These are phyloP conservation scores for Sporobolomyces phaffii DNA, from an alignment of 768 basidiomycete species.

Conservation along the genomic window DNA sequence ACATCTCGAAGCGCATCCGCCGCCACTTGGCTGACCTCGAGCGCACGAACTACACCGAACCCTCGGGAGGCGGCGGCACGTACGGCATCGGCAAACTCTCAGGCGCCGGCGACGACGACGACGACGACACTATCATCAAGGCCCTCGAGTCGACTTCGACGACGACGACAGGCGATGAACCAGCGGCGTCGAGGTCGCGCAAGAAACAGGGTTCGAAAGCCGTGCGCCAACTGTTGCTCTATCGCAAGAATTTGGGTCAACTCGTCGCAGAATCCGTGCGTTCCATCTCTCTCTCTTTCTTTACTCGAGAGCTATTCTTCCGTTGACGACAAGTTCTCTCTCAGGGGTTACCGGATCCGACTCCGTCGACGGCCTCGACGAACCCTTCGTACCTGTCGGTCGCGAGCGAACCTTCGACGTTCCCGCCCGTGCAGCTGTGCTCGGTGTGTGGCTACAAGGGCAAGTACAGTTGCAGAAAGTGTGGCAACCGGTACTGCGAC, in stretches of 20 bases:
- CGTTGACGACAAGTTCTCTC: neutral
- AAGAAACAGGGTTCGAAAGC: constrained; percentile 67
- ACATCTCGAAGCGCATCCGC: constrained; percentile 68
- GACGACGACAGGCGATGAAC: constrained; percentile 50
- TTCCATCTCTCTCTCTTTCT: constrained; percentile 23
- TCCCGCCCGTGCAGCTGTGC: constrained; percentile 67
- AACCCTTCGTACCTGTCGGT: constrained; percentile 66
- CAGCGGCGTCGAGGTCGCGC: constrained; percentile 43
- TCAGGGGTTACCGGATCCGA: neutral
- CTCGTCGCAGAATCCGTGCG: constrained; percentile 75
- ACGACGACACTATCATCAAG: constrained; percentile 23
- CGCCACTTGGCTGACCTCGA: constrained; percentile 79
- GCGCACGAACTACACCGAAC: constrained; percentile 37
- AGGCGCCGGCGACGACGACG: constrained; percentile 23
- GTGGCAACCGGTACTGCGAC: constrained; percentile 71
- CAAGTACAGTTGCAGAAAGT: constrained; percentile 66
- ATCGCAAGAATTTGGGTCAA: constrained; percentile 68
- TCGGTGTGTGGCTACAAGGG: constrained; percentile 85
- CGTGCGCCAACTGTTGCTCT: constrained; percentile 70
- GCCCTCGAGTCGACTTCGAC: too few species aligned
- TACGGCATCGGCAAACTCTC: constrained; percentile 48
- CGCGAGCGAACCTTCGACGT: constrained; percentile 54
- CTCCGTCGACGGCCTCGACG: constrained; percentile 44
- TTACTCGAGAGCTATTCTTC: neutral
- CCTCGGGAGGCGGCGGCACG: constrained; percentile 9